A percentile compares a stretch with the other conserved stretches of the same genome.
Evolutionary conservation across 1,284 basidiomycete species (phyloP).

Genomic region (Trichosporon sp.): DNA sequence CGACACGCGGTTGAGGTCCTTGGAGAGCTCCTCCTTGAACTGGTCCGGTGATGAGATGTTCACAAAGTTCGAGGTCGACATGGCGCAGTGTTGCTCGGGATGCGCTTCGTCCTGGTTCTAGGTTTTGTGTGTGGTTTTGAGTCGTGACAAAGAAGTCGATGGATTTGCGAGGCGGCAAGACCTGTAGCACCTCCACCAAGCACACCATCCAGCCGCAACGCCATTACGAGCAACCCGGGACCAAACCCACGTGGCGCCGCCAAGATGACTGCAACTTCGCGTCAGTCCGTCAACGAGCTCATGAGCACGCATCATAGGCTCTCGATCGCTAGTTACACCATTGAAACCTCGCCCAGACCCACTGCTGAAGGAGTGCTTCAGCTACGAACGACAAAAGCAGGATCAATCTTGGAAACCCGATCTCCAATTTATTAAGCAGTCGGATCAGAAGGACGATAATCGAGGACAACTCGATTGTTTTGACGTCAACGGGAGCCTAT

Average conservation of each 20-base stretch:
- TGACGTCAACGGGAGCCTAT: background rate
- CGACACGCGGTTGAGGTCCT: conserved; percentile 71
- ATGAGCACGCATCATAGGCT: background rate
- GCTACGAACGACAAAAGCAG: background rate
- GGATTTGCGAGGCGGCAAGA: conserved; percentile 1
- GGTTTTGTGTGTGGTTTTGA: background rate
- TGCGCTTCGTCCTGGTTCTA: background rate
- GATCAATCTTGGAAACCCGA: background rate
- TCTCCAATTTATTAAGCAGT: background rate
- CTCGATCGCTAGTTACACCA: background rate
- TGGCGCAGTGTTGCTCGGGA: background rate
- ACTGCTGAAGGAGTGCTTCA: background rate
- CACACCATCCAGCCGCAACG: background rate
- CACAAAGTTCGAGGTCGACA: conserved; percentile 41
- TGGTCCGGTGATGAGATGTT: conserved; percentile 62
- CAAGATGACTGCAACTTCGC: background rate
- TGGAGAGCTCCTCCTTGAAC: conserved; percentile 68
- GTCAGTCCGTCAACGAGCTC: background rate
- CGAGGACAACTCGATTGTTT: background rate
- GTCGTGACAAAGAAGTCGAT: conserved; percentile 1
- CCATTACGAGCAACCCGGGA: background rate
- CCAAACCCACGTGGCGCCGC: background rate
- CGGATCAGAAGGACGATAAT: background rate
- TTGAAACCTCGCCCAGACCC: background rate
- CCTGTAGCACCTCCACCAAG: conserved; percentile 4